Evolutionary conservation across 2,329 filamentous ascomycete species (phyloP), one percentile per base, ranked within the genome.

Genomic region (Colletotrichum orchidophilum): DNA sequence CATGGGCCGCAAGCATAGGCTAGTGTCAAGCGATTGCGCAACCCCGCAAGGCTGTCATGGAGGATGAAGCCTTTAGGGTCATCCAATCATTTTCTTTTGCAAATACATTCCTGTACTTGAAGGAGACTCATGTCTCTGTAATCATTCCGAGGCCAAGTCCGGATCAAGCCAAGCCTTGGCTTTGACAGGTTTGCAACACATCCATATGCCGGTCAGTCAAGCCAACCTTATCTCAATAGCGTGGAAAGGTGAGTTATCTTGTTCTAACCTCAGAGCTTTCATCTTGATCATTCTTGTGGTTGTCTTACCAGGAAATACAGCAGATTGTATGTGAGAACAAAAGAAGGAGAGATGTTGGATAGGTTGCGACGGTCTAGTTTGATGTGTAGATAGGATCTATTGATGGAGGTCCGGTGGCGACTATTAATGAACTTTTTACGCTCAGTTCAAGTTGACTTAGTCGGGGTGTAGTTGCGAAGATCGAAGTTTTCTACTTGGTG

Each of bases 171-270:
- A 67, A 70, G 63, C 35, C 31, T 18, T 15, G 13, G 49, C 13
- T 8, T 5, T 55, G 12, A 42, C 57, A 57, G 26, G 57, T 63
- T 53, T 50, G 31, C 39, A 55, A 27, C 15, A 70, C 42, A 13
- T 52, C 26, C 5, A 58, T 18, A 35, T 57, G 68, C 42, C 61
- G 33, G 66, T 31, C n/a, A 53, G 9, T 42, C 31, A 62, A 62
- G 55, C 31, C 57, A 62, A 67, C 57, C 50, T n/a, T 58, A 62
- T 67, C 33, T 57, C 39, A 18, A 67, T 66, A 35, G 31, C 64
- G 2, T 35, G 21, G 26, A 33, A 46, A 13, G 33, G 39, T 46
- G 12, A 1, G n/a, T 29, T 12, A 13, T 8, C n/a, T 21, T 35
- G 8, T 3, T 12, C 13, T 5, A 7, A 9, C 9, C 21, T 5